phyloP scores from a whole-genome alignment of 306 rosid species.

The Pterocarpus santalinus region DNA sequence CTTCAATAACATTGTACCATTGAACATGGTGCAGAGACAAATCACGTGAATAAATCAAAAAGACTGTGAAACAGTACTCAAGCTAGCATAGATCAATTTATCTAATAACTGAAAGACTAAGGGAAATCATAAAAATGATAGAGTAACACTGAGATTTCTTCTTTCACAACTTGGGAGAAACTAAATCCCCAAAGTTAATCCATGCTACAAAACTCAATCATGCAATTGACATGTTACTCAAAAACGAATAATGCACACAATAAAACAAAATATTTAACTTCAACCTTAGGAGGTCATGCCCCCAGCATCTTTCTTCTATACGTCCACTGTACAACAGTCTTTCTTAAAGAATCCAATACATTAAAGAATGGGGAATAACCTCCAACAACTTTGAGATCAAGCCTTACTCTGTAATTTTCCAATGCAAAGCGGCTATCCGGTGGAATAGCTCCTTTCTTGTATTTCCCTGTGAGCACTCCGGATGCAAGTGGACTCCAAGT shows the following conservation, averaged over 20 bases:
- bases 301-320: not conserved
- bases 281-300: not conserved
- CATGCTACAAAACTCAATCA: not conserved
- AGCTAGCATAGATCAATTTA: not conserved
- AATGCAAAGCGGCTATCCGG: slow-evolving; percentile 91
- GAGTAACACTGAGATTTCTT: not conserved
- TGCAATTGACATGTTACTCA: not conserved
- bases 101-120: not conserved
- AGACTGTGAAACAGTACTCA: not conserved
- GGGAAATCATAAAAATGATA: not conserved
- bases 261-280: not conserved
- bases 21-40: not conserved
- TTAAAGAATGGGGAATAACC: not conserved
- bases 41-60: not conserved
- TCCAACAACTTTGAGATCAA: not conserved
- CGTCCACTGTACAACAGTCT: not conserved
- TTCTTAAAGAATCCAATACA: not conserved
- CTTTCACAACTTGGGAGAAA: not conserved
- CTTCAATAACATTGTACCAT: not conserved
- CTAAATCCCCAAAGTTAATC: slow-evolving; percentile 1
- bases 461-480: slow-evolving; percentile 97
- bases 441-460: slow-evolving; percentile 84
- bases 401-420: slow-evolving; percentile 90
- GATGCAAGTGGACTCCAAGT: slow-evolving; percentile 99
- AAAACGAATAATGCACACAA: not conserved